Base-by-base conservation (phyloP, 805 yeast species). In the Candida dajiaensis region DNA sequence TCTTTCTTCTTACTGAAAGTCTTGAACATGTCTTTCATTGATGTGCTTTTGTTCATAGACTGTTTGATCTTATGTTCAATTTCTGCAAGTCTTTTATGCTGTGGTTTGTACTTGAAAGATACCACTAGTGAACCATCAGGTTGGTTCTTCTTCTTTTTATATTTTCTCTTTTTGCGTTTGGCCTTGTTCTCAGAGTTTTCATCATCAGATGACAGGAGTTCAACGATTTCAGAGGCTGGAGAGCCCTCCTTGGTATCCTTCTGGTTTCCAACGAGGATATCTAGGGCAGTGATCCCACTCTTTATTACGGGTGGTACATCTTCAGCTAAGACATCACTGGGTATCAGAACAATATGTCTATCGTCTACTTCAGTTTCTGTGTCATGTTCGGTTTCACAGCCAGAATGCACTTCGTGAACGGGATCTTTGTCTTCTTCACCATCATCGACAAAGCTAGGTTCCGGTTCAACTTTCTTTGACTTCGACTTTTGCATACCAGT, bases 31-130 rank as follows among this genome's bases (percentile, higher is more conserved):
- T 53, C 56, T 42, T 40, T 57, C 1, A 61, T 54, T 18, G 57
- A 51, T 0, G 50, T 49, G 2, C 58, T 41, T n/a, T 45, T 47
- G 4, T 44, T 6, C 7, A 50, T 18, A 2, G 56, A 36, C 2
- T 41, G 40, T 19, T 42, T 51, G 22, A 59, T 59, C 45, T 57
- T 60, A 20, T 46, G 42, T 42, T 59, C 63, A 8, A 60, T 29
- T 13, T 52, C 59, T 5, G 43, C 43, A 9, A 58, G 49, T 23
- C 48, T 49, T 26, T 52, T 40, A 3, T 49, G 43, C 3, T 43
- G 52, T 18, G 57, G 48, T 25, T 52, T 54, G 22, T 56, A 56
- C 31, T 54, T 56, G 45, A 56, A 50, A 3, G 44, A 43, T 4
- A 56, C 50, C 3, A 52, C 20, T 21, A 52, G 18, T 15, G 39